Evolutionary conservation across 345 rosid genomes (phyloP).

Genomic region (Camelina neglecta): DNA sequence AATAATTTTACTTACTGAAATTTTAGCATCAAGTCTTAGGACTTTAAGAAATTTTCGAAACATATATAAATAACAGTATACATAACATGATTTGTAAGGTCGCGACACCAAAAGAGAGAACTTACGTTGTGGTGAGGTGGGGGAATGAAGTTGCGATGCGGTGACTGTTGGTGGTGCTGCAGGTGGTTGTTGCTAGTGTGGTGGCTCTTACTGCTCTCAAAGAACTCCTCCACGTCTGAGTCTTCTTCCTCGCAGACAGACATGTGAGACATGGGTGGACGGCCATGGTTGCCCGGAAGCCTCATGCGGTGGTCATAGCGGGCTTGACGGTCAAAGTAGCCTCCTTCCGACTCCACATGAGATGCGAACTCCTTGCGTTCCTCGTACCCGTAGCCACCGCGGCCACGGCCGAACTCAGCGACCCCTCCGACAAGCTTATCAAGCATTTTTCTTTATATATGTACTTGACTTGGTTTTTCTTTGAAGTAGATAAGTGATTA

Average conservation of each 20-base stretch:
- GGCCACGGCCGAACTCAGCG: neutral
- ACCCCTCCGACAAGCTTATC: conserved; percentile 15
- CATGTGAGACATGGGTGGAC: conserved; percentile 42
- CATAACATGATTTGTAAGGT: conserved; percentile 12
- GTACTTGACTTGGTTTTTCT: conserved; percentile 19
- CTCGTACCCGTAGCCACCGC: conserved; percentile 17
- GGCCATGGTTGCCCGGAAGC: conserved; percentile 38
- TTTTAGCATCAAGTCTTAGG: neutral
- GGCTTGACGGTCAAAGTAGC: conserved; percentile 29
- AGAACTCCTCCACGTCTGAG: conserved; percentile 36
- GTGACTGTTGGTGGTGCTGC: conserved; percentile 29
- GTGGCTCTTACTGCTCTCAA: neutral
- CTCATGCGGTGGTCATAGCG: conserved; percentile 24
- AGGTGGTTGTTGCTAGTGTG: conserved; percentile 10
- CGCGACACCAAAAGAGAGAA: neutral
- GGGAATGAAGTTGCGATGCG: conserved; percentile 25
- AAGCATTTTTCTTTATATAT: conserved; percentile 38
- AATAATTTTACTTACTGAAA: neutral
- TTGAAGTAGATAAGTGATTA: conserved; percentile 16
- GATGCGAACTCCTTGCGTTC: conserved; percentile 35
- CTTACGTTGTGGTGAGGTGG: conserved; percentile 39
- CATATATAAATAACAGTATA: neutral
- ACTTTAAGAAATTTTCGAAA: neutral
- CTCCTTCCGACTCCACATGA: conserved; percentile 32
- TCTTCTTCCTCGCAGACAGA: conserved; percentile 32